phyloP scores from a whole-genome alignment of 495 filamentous ascomycete genomes.

The Aspergillus affinis region DNA sequence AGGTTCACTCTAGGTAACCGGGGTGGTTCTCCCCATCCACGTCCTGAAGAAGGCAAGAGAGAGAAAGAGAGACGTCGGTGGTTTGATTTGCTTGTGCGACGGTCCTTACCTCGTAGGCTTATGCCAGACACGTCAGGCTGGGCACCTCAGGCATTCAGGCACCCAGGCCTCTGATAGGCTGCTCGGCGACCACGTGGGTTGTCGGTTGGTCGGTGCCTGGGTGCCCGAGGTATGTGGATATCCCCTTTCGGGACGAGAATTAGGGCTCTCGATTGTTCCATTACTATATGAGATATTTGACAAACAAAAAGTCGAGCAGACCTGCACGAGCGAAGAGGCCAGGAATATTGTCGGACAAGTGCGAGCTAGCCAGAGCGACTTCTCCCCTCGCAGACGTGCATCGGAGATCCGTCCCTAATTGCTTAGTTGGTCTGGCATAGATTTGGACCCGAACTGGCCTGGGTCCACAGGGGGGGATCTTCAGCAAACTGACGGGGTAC shows the following conservation, averaged over 20 bases:
- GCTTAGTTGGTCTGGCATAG: constrained; percentile 2
- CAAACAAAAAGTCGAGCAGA: background rate
- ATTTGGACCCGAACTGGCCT: background rate
- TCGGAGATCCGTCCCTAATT: background rate
- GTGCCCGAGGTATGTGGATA: background rate
- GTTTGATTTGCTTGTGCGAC: too few species aligned
- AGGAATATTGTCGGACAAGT: too few species aligned
- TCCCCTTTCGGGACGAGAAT: too few species aligned
- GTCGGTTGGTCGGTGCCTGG: background rate
- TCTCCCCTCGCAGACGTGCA: background rate
- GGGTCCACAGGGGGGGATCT: background rate
- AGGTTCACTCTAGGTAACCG: background rate
- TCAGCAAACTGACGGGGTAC: background rate
- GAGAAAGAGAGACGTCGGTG: background rate
- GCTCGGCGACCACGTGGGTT: background rate
- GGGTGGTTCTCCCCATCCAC: background rate
- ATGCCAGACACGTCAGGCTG: too few species aligned
- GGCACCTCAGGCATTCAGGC: background rate
- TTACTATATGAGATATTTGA: too few species aligned
- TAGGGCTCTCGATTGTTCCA: too few species aligned
- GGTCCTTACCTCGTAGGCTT: too few species aligned
- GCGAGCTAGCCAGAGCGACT: too few species aligned
- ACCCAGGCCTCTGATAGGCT: too few species aligned
- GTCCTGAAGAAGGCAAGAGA: background rate
- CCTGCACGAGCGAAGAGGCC: too few species aligned